Evolutionary conservation across 2,329 filamentous ascomycete species (phyloP).

Genomic region (Clarireedia monteithiana): DNA sequence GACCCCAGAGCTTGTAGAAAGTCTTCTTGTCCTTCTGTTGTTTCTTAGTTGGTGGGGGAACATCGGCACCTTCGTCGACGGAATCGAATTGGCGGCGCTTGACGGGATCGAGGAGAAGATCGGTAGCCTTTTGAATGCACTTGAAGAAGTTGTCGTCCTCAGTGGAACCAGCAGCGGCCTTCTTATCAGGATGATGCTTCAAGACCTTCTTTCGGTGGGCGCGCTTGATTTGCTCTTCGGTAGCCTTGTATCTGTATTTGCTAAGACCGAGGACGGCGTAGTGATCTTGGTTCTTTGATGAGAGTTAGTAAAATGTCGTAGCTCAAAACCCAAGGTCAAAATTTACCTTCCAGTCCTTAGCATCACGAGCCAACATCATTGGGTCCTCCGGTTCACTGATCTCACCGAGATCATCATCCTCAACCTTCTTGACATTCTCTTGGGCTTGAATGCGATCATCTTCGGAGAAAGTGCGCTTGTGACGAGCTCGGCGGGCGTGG

Average conservation of each 20-base stretch:
- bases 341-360: constrained; percentile 97
- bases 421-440: constrained; percentile 89
- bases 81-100: constrained; percentile 95
- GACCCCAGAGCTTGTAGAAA: constrained; percentile 91
- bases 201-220: constrained; percentile 99
- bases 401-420: constrained; percentile 82
- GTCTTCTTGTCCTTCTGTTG: constrained; percentile 69
- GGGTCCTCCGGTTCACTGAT: constrained; percentile 92
- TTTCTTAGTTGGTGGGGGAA: constrained; percentile 90
- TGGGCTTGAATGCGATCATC: constrained; percentile 96
- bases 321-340: not conserved
- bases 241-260: constrained; percentile 87
- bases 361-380: constrained; percentile 83
- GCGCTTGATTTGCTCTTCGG: constrained; percentile 97
- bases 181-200: constrained; percentile 98
- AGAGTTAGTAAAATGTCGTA: constrained; percentile 12
- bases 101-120: constrained; percentile 83
- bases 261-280: constrained; percentile 92
- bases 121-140: constrained; percentile 97
- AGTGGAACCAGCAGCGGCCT: constrained; percentile 76
- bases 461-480: constrained; percentile 97
- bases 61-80: constrained; percentile 87
- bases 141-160: constrained; percentile 99
- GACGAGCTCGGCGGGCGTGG: constrained; percentile 88
- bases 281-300: constrained; percentile 76